These are phyloP conservation scores for Populus tremula DNA, from an alignment of 345 rosid species.

Conservation along the genomic window DNA sequence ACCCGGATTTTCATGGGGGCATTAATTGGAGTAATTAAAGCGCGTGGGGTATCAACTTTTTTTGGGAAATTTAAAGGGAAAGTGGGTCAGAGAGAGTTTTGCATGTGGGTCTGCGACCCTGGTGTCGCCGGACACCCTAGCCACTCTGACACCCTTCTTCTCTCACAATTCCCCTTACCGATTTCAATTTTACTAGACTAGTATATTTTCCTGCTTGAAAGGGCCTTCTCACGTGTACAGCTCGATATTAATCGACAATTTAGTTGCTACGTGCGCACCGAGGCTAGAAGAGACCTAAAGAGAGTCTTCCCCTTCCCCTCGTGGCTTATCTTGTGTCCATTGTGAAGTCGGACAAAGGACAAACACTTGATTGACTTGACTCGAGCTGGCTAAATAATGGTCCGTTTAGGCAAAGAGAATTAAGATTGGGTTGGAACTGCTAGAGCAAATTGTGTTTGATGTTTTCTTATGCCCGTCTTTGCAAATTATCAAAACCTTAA, in stretches of 20 bases:
- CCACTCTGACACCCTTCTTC: constrained; percentile 33
- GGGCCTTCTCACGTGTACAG: constrained; percentile 60
- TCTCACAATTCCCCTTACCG: constrained; percentile 6
- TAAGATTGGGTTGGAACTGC: constrained; percentile 5
- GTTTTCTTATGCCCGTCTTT: not conserved
- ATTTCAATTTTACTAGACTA: not conserved
- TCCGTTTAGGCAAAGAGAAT: not conserved
- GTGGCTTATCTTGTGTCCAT: not conserved
- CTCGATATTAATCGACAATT: constrained; percentile 31
- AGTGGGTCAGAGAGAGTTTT: not conserved
- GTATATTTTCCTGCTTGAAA: constrained; percentile 1
- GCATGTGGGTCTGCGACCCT: constrained; percentile 43
- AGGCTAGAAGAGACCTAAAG: not conserved
- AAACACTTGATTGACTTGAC: constrained; percentile 11
- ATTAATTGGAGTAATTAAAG: not conserved
- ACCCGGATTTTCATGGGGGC: not conserved
- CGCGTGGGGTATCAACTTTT: not conserved
- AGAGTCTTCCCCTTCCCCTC: not conserved
- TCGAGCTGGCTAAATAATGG: constrained; percentile 3
- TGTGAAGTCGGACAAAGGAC: not conserved
- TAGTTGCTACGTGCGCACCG: constrained; percentile 25
- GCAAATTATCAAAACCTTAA: too few species aligned
- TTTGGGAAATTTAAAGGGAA: not conserved
- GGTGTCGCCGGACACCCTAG: constrained; percentile 44
- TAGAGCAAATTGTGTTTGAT: not conserved